Evolutionary conservation across 768 basidiomycete genomes (phyloP).

Genomic region (Russula foetens): DNA sequence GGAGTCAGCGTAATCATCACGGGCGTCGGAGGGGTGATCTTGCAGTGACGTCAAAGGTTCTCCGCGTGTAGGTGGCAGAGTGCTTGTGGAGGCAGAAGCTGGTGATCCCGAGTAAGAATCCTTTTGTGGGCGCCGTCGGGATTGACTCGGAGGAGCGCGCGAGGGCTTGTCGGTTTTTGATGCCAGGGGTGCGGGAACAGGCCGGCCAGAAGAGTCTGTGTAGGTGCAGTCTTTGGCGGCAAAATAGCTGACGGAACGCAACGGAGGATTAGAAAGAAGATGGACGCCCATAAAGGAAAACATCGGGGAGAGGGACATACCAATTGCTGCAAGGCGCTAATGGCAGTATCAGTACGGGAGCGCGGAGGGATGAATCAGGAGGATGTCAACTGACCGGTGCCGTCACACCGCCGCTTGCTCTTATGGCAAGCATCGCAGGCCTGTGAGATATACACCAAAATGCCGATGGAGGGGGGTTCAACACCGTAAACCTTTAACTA

Average conservation of each 20-base stretch:
- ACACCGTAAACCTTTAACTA: neutral
- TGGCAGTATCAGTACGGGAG: conserved; percentile 10
- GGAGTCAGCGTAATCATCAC: conserved; percentile 13
- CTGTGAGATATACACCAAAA: conserved; percentile 23
- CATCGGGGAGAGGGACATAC: conserved; percentile 29
- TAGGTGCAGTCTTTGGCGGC: conserved; percentile 77
- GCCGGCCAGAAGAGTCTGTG: conserved; percentile 68
- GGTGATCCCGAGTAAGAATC: conserved; percentile 6
- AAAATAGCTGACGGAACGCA: conserved; percentile 48
- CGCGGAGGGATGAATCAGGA: conserved; percentile 1
- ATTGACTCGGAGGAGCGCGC: conserved; percentile 1
- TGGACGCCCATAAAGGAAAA: neutral
- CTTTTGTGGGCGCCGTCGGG: conserved; percentile 11
- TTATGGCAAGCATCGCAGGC: conserved; percentile 82
- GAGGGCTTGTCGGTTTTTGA: conserved; percentile 18
- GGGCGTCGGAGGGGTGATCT: conserved; percentile 24
- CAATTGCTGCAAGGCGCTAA: conserved; percentile 78
- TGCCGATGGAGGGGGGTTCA: neutral
- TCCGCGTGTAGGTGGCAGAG: neutral
- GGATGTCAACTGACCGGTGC: conserved; percentile 47
- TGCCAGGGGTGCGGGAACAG: conserved; percentile 57
- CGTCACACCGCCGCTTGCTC: conserved; percentile 78
- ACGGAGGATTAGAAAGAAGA: conserved; percentile 15
- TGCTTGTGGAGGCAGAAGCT: conserved; percentile 1
- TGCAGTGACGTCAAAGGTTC: conserved; percentile 17